Evolutionary conservation across 768 basidiomycete species (phyloP).

Genomic region (Hygrocybe punicea): DNA sequence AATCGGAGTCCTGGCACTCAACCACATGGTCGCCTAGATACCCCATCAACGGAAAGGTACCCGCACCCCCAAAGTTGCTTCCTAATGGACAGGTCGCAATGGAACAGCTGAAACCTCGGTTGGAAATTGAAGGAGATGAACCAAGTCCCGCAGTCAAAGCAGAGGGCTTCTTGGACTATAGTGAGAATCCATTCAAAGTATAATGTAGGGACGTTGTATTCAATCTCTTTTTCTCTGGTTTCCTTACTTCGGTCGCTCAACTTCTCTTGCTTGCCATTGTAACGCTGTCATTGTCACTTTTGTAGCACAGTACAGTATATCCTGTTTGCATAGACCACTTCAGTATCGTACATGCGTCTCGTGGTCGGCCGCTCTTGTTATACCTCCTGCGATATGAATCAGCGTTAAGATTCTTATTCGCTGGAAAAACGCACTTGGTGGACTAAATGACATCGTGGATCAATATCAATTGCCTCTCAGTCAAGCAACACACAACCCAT

Average conservation of each 20-base stretch:
- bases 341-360: conserved; percentile 10
- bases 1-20: conserved; percentile 17
- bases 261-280: not conserved
- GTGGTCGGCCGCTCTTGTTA: conserved; percentile 3
- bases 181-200: conserved; percentile 53
- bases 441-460: conserved; percentile 27
- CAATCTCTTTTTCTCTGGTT: conserved; percentile 1
- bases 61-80: conserved; percentile 38
- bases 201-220: conserved; percentile 8
- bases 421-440: not conserved
- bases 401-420: too few relatives aligned
- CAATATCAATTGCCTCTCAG: conserved; percentile 71
- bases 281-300: conserved; percentile 4
- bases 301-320: conserved; percentile 8
- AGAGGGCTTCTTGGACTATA: conserved; percentile 64
- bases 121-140: conserved; percentile 55
- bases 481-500: conserved; percentile 61
- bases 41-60: conserved; percentile 18
- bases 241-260: not conserved
- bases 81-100: conserved; percentile 48
- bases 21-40: conserved; percentile 15
- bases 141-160: conserved; percentile 51
- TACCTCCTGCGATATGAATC: not conserved
- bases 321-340: not conserved
- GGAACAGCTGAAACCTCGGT: conserved; percentile 48